phyloP scores from a whole-genome alignment of 2,329 filamentous ascomycete genomes.

The Cryphonectria naterciae region DNA sequence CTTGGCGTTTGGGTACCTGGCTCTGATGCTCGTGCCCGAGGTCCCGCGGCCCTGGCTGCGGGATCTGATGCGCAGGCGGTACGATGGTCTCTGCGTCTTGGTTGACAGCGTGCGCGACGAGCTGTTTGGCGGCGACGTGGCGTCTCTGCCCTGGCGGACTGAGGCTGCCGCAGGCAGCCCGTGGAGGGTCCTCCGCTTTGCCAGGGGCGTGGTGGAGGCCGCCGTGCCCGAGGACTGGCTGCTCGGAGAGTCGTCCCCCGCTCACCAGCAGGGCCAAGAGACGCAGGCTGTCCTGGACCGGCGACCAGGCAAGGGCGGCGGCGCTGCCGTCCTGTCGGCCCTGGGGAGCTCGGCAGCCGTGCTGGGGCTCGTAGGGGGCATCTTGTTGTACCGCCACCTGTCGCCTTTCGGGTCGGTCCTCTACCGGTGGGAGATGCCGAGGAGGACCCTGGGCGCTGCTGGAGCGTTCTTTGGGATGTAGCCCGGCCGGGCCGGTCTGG shows the following conservation, averaged over 20 bases:
- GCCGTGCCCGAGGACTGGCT: conserved; percentile 23
- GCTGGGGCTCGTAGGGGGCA: conserved; percentile 20
- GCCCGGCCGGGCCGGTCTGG: not conserved
- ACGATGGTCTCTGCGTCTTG: conserved; percentile 33
- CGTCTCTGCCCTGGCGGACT: conserved; percentile 22
- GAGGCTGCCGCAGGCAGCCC: not conserved
- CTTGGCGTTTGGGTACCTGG: conserved; percentile 77
- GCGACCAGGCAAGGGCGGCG: not conserved
- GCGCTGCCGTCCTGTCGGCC: conserved; percentile 3
- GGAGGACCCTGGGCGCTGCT: conserved; percentile 22
- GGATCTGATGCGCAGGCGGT: conserved; percentile 34
- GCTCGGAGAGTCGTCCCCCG: conserved; percentile 2
- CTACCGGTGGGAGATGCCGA: conserved; percentile 26
- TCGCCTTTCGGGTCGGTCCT: conserved; percentile 25
- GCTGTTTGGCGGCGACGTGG: conserved; percentile 26
- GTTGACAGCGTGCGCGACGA: conserved; percentile 31
- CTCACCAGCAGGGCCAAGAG: not conserved
- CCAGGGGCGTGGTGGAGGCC: conserved; percentile 21
- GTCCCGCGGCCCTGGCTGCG: conserved; percentile 42
- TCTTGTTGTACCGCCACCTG: conserved; percentile 29
- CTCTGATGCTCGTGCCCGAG: conserved; percentile 63
- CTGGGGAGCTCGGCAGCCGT: conserved; percentile 19
- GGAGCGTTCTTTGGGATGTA: conserved; percentile 24
- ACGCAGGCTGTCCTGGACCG: not conserved
- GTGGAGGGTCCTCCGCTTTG: conserved; percentile 21